Evolutionary conservation across 2,329 filamentous ascomycete species (phyloP).

Genomic region (Penicillium sp.): DNA sequence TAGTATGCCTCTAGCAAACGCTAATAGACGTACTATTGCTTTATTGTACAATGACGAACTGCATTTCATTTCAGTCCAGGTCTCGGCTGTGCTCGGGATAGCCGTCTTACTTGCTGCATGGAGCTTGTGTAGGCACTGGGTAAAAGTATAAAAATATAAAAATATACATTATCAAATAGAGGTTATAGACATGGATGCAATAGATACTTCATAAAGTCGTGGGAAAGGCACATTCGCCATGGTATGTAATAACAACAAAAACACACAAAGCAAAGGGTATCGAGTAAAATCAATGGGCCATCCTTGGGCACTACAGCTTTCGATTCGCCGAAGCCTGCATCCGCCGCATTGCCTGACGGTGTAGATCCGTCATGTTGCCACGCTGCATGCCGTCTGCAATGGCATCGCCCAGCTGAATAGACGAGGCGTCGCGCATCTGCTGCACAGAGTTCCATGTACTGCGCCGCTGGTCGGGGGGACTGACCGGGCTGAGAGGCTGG

Average conservation of each 20-base stretch:
- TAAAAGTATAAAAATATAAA: background rate
- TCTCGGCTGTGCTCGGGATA: background rate
- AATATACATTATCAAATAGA: background rate
- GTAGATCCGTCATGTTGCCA: constrained; percentile 69
- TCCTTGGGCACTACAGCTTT: constrained; percentile 15
- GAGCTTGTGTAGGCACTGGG: background rate
- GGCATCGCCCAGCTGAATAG: constrained; percentile 58
- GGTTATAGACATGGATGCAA: constrained; percentile 1
- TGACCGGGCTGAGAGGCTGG: constrained; percentile 27
- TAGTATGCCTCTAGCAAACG: constrained; percentile 8
- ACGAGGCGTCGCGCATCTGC: constrained; percentile 57
- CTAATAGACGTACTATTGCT: background rate
- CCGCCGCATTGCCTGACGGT: constrained; percentile 73
- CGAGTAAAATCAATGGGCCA: constrained; percentile 2
- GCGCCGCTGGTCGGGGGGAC: constrained; percentile 61
- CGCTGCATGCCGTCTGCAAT: constrained; percentile 75
- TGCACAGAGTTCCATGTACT: constrained; percentile 57
- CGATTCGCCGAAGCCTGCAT: constrained; percentile 66
- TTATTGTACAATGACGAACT: background rate
- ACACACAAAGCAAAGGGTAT: constrained; percentile 13
- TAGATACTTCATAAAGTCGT: constrained; percentile 4
- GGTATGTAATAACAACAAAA: background rate
- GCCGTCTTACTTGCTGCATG: background rate
- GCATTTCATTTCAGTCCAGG: background rate
- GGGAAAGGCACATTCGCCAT: background rate